phyloP scores from a whole-genome alignment of 495 filamentous ascomycete species.

The Aspergillus cavernicola region DNA sequence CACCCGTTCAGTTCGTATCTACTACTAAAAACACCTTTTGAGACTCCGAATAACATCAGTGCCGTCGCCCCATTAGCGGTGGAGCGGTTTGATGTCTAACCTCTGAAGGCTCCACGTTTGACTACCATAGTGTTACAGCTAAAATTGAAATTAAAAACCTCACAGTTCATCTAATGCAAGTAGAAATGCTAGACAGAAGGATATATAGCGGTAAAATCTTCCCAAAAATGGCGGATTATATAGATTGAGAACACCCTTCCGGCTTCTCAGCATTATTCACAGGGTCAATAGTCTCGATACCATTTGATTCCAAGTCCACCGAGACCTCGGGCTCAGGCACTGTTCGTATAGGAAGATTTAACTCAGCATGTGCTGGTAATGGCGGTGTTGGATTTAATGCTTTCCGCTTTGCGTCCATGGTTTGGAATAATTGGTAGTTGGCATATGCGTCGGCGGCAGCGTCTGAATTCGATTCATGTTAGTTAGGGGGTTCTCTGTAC shows the following conservation, averaged over 20 bases:
- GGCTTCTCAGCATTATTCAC: not conserved
- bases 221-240: not conserved
- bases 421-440: constrained; percentile 65
- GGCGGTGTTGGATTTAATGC: constrained; percentile 66
- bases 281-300: constrained; percentile 20
- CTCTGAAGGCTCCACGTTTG: too few species aligned
- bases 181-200: too few species aligned
- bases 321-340: constrained; percentile 25
- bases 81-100: too few species aligned
- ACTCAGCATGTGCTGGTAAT: constrained; percentile 62
- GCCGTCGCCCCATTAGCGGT: too few species aligned
- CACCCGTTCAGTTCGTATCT: too few species aligned
- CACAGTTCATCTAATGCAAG: too few species aligned
- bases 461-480: constrained; percentile 47
- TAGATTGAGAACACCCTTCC: not conserved
- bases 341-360: constrained; percentile 56
- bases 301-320: not conserved
- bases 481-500: not conserved
- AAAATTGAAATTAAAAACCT: too few species aligned
- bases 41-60: too few species aligned
- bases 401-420: constrained; percentile 62
- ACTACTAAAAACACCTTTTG: too few species aligned
- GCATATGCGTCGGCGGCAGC: constrained; percentile 83
- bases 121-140: too few species aligned
- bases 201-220: not conserved